Evolutionary conservation across 2,329 filamentous ascomycete genomes (phyloP).

Genomic region (Fusarium phyllophilum): DNA sequence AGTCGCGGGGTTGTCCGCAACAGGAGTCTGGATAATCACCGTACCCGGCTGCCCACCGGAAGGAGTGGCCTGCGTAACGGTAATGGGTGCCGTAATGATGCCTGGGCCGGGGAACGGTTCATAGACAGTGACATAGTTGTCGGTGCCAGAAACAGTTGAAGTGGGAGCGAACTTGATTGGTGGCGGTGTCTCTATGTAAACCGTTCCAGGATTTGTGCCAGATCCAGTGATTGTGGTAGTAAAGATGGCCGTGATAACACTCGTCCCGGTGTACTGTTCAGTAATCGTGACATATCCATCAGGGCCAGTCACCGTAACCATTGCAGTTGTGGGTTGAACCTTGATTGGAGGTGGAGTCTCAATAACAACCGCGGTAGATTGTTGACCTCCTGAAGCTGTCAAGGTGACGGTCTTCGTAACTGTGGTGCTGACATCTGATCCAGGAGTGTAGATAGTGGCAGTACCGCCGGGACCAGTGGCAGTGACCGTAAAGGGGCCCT

Average conservation of each 20-base stretch:
- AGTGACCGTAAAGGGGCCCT: constrained; percentile 20
- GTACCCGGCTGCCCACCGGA: constrained; percentile 20
- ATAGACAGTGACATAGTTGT: constrained; percentile 27
- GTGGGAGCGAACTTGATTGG: constrained; percentile 17
- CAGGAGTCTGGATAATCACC: constrained; percentile 21
- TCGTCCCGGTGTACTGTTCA: constrained; percentile 13
- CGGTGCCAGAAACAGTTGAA: constrained; percentile 16
- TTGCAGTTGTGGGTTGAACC: constrained; percentile 8
- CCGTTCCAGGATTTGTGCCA: constrained; percentile 21
- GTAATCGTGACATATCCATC: constrained; percentile 13
- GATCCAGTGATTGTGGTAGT: constrained; percentile 21
- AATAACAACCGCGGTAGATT: constrained; percentile 14
- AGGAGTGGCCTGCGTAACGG: constrained; percentile 16
- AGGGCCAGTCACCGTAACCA: constrained; percentile 5
- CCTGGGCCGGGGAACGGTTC: constrained; percentile 28
- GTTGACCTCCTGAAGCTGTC: constrained; percentile 7
- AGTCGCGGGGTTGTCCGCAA: neutral
- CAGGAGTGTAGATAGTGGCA: constrained; percentile 27
- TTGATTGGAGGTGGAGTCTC: constrained; percentile 23
- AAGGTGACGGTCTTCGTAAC: constrained; percentile 17
- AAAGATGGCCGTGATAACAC: constrained; percentile 21
- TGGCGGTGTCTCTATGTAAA: constrained; percentile 28
- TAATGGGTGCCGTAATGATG: constrained; percentile 28
- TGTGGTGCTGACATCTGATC: constrained; percentile 11
- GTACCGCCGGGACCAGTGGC: constrained; percentile 12